These are phyloP conservation scores for Fraxinus nigra DNA, from an alignment of 305 asterid genomes.

Conservation along the genomic window DNA sequence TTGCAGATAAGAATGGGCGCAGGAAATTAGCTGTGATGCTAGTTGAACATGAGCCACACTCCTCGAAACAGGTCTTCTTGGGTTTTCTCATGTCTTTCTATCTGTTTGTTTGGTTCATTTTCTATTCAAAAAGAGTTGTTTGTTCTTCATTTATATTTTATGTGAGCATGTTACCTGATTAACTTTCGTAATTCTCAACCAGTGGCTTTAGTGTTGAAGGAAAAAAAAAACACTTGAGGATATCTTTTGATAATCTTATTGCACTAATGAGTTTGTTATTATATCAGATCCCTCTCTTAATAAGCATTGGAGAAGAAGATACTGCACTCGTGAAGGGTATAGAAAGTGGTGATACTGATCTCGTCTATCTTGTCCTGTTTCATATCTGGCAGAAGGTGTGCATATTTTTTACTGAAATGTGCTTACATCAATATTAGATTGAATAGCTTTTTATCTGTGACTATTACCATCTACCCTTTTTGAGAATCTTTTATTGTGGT, in stretches of 20 bases:
- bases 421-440: background rate
- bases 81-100: slow-evolving; percentile 5
- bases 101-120: background rate
- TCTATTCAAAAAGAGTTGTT: background rate
- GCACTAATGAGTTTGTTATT: slow-evolving; percentile 6
- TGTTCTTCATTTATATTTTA: slow-evolving; percentile 10
- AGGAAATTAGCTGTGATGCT: slow-evolving; percentile 97
- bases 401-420: background rate
- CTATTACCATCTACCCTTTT: background rate
- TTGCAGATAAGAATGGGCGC: slow-evolving; percentile 91
- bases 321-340: slow-evolving; percentile 80
- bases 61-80: slow-evolving; percentile 74
- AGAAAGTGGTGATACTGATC: slow-evolving; percentile 98
- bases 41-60: slow-evolving; percentile 87
- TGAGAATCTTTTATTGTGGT: background rate
- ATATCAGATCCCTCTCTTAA: slow-evolving; percentile 84
- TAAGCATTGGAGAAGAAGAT: slow-evolving; percentile 97
- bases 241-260: slow-evolving; percentile 7
- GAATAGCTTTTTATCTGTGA: background rate
- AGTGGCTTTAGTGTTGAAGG: background rate
- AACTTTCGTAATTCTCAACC: slow-evolving; percentile 7
- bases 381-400: slow-evolving; percentile 91
- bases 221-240: background rate
- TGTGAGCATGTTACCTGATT: slow-evolving; percentile 1
- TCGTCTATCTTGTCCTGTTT: slow-evolving; percentile 88